A percentile compares a stretch with the other conserved stretches of the same genome.
Conservation (phyloP, 306 rosid species). For the Quercus mongolica region DNA sequence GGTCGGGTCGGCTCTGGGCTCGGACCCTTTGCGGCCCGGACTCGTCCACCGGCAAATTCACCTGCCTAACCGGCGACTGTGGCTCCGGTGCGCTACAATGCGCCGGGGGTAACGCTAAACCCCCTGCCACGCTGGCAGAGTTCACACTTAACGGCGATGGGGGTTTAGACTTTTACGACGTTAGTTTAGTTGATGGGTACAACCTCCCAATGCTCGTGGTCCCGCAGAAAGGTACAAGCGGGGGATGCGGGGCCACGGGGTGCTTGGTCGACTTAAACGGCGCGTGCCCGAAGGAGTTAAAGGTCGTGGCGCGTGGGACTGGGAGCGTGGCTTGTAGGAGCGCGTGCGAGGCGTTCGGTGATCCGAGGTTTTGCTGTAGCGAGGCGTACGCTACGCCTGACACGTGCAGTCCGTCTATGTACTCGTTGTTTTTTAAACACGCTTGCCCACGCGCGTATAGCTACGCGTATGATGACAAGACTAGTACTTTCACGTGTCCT, state of each 20-base stretch:
- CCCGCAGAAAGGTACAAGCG: conserved; percentile 63
- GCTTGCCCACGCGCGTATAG: conserved; percentile 97
- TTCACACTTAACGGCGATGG: conserved; percentile 84
- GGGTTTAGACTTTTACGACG: conserved; percentile 89
- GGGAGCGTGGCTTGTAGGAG: conserved; percentile 76
- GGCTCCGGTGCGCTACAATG: conserved; percentile 77
- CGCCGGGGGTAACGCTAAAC: conserved; percentile 71
- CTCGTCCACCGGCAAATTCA: conserved; percentile 47
- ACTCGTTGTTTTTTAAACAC: conserved; percentile 59
- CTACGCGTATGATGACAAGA: conserved; percentile 94
- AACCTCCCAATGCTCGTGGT: conserved; percentile 83
- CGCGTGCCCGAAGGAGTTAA: conserved; percentile 55
- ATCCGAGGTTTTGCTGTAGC: conserved; percentile 79
- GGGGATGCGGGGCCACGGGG: conserved; percentile 86
- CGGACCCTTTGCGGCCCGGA: conserved; percentile 63
- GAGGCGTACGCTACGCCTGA: conserved; percentile 80
- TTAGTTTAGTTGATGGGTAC: conserved; percentile 90
- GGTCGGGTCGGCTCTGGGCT: conserved; percentile 98
- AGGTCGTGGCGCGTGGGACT: conserved; percentile 41
- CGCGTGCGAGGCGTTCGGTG: conserved; percentile 95
- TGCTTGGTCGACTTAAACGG: conserved; percentile 81
- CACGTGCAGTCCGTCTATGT: conserved; percentile 66
- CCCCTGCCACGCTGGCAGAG: conserved; percentile 90
- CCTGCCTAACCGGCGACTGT: conserved; percentile 81
- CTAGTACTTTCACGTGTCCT: conserved; percentile 88